These are phyloP conservation scores for Gastrolobium villosum DNA, from an alignment of 306 rosid genomes.

Conservation along the genomic window DNA sequence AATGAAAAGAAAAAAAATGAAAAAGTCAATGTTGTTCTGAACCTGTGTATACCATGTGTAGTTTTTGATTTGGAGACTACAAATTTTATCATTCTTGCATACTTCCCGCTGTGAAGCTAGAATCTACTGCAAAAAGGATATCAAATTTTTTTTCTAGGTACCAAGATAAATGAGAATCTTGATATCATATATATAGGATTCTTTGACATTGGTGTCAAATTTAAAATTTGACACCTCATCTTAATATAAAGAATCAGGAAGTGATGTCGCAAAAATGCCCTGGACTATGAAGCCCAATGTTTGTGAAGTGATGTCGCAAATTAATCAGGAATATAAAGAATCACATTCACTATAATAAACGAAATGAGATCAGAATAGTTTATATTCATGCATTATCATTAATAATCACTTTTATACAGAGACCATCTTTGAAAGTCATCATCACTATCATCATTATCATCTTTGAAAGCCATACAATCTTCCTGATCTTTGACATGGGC, in stretches of 20 bases:
- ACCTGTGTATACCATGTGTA: background rate
- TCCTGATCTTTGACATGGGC: constrained; percentile 55
- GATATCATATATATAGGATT: too few species aligned
- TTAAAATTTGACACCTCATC: too few species aligned
- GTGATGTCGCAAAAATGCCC: background rate
- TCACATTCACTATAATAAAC: background rate
- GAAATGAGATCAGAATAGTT: background rate
- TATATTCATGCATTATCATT: constrained; percentile 17
- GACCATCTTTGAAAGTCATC: constrained; percentile 56
- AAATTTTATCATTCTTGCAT: constrained; percentile 10
- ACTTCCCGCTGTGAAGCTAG: background rate
- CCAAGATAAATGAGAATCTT: too few species aligned
- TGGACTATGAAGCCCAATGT: background rate
- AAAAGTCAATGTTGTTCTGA: background rate
- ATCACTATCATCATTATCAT: constrained; percentile 62
- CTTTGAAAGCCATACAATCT: constrained; percentile 50
- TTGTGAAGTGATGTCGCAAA: constrained; percentile 11
- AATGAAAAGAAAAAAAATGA: background rate
- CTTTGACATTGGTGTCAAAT: too few species aligned
- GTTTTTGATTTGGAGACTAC: constrained; percentile 8
- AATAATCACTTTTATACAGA: constrained; percentile 54
- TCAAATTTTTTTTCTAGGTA: background rate
- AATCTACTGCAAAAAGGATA: constrained; percentile 10
- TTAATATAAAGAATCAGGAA: too few species aligned
- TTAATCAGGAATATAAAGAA: background rate